Base-by-base conservation (phyloP, 2,329 filamentous ascomycete species). In the Trichoderma afroharzianum region DNA sequence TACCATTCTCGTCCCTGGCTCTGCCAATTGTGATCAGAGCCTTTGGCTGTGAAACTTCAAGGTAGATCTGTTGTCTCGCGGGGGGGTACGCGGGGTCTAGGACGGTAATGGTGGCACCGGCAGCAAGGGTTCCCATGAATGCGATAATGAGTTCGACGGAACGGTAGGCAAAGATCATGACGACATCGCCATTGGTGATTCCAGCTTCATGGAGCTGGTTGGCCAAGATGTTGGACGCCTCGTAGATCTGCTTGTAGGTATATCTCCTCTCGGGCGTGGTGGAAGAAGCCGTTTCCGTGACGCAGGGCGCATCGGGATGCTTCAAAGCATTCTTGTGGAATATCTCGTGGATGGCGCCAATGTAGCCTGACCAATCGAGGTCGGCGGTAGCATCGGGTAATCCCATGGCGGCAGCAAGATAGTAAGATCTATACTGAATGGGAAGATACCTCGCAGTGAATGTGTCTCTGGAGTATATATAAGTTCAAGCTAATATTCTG, bases 151-250 rank as follows among this genome's bases (percentile, higher is more conserved):
- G 80, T 32, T 89, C 86, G 39, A 97, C 94, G 62, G 74, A 90
- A 71, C 95, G 90, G 81, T 97, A 88, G 70, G 93, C 93, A 79
- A 91, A 98, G 74, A 96, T 93, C 93, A 97, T 97, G 77, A 97
- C 94, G 3, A 97, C 94, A 78, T 98, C 94, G 9, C 94, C 94
- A 75, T 90, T 85, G 72, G 90, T 86, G 74, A 94, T 86, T 71
- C 95, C 94, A 76, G 90, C 86, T 64, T 91, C 85, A 68, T 92
- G 88, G 24, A 98, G 86, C 78, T 97, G 88, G 81, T 97, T 90
- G 26, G 94, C 93, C 7, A 98, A 81, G 21, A 89, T 86, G 79
- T 97, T 97, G 33, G 93, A 92, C 0, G 92, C 91, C 83, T 97
- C 92, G 78, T 94, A 88, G 78, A 98, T 97, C 77, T 97, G 93